These are phyloP conservation scores for Dichotomocladium elegans DNA, from an alignment of 371 early-diverging fungal genomes.

Conservation along the genomic window DNA sequence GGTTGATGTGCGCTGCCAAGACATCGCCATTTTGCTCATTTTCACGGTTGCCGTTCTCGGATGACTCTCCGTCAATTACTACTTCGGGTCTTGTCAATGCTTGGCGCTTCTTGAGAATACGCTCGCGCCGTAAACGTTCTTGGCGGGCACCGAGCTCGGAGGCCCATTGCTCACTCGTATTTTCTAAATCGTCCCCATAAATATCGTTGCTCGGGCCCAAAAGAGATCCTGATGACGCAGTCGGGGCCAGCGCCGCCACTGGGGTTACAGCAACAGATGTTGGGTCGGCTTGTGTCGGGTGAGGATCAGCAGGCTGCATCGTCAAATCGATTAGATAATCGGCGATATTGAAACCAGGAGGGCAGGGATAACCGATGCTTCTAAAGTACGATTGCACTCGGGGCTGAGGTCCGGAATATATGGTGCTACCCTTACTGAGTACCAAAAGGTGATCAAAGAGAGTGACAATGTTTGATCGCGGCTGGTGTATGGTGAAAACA, in stretches of 20 bases:
- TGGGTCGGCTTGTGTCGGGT: background rate
- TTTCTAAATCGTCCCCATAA: conserved; percentile 28
- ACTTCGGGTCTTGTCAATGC: conserved; percentile 9
- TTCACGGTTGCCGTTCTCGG: background rate
- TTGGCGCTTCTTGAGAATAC: conserved; percentile 11
- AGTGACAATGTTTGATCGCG: conserved; percentile 86
- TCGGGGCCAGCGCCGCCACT: too few species aligned
- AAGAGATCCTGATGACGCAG: background rate
- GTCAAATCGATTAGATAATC: conserved; percentile 86
- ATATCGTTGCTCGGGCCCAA: conserved; percentile 6
- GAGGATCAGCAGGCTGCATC: conserved; percentile 46
- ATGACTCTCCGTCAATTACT: conserved; percentile 22
- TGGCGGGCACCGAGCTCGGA: conserved; percentile 26
- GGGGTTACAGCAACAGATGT: background rate
- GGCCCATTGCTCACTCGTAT: conserved; percentile 43
- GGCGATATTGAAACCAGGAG: conserved; percentile 90
- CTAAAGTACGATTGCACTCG: conserved; percentile 56
- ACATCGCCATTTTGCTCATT: conserved; percentile 12
- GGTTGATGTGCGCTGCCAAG: conserved; percentile 38
- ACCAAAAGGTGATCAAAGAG: conserved; percentile 88
- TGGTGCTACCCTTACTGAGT: conserved; percentile 77
- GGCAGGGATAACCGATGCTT: conserved; percentile 76
- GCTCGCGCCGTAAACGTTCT: conserved; percentile 15
- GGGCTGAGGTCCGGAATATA: conserved; percentile 73
- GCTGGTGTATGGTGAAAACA: conserved; percentile 94